A percentile compares a stretch with the other conserved stretches of the same genome.
Conservation (phyloP, 140 eudicot species). For the Stevia rebaudiana region DNA sequence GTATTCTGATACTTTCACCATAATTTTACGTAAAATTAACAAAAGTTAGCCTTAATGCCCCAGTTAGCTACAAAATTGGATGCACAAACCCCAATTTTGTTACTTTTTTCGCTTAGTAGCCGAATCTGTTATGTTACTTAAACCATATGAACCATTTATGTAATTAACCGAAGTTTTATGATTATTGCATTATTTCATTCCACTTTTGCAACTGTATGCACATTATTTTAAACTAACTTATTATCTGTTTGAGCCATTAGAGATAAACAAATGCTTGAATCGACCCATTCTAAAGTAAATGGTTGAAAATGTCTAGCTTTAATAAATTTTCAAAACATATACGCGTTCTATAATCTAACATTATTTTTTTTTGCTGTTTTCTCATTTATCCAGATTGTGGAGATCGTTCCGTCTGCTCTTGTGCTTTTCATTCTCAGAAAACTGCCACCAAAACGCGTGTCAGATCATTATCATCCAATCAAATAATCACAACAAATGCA, state of each 20-base stretch:
- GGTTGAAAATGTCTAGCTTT: neutral
- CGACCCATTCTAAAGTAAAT: neutral
- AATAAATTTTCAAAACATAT: neutral
- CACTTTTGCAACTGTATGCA: neutral
- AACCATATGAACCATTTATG: no score
- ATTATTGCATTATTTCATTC: neutral
- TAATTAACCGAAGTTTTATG: neutral
- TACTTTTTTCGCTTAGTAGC: no score
- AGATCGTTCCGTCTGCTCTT: constrained; percentile 70
- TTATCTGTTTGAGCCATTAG: neutral
- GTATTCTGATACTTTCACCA: no score
- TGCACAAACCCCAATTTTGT: no score
- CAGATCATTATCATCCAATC: constrained; percentile 73
- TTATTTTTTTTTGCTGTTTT: constrained; percentile 3
- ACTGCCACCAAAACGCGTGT: constrained; percentile 62
- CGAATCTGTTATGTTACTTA: no score
- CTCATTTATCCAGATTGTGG: constrained; percentile 54
- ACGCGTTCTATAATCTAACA: neutral
- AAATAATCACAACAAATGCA: constrained; percentile 20
- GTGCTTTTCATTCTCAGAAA: constrained; percentile 83
- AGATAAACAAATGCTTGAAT: neutral
- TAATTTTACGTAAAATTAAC: no score
- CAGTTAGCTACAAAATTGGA: no score
- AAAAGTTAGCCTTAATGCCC: no score
- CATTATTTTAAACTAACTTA: neutral